These are phyloP conservation scores for Carnegiea gigantea DNA, from an alignment of 179 eudicot genomes.

Conservation along the genomic window DNA sequence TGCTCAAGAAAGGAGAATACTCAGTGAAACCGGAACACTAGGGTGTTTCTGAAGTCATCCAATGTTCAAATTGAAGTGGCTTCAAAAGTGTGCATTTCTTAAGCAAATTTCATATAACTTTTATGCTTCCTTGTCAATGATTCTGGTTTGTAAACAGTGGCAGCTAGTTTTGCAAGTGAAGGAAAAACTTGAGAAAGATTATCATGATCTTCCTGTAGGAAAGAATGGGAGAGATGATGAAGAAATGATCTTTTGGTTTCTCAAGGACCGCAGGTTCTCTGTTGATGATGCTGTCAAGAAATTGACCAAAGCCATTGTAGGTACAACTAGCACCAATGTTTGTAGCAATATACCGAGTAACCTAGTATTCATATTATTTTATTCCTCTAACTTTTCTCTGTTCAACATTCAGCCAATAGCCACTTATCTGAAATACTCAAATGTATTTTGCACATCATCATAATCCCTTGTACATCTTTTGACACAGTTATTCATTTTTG, in stretches of 20 bases:
- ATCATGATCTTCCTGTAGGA: slow-evolving; percentile 64
- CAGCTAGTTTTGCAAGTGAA: slow-evolving; percentile 86
- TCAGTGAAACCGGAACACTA: not conserved
- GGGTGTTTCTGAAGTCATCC: not conserved
- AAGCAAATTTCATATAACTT: slow-evolving; percentile 6
- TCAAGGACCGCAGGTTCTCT: slow-evolving; percentile 78
- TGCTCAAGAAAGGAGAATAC: not conserved
- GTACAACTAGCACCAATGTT: slow-evolving; percentile 5
- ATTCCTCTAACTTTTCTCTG: not conserved
- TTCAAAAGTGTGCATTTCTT: not conserved
- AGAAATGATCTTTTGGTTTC: slow-evolving; percentile 90
- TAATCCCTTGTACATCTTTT: not conserved
- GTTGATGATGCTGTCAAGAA: slow-evolving; percentile 73
- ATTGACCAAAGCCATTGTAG: slow-evolving; percentile 87
- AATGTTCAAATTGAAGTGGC: not conserved
- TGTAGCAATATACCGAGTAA: not conserved
- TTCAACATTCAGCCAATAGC: not conserved
- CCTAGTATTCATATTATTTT: not conserved
- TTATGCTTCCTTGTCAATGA: not conserved
- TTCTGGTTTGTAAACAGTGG: slow-evolving; percentile 20
- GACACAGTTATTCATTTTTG: not conserved
- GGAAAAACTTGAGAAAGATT: slow-evolving; percentile 67
- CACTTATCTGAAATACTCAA: not conserved
- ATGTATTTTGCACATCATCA: not conserved
- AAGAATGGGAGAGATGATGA: slow-evolving; percentile 91